phyloP scores from a whole-genome alignment of 805 yeast genomes.

The Saccharomyces paradoxus region DNA sequence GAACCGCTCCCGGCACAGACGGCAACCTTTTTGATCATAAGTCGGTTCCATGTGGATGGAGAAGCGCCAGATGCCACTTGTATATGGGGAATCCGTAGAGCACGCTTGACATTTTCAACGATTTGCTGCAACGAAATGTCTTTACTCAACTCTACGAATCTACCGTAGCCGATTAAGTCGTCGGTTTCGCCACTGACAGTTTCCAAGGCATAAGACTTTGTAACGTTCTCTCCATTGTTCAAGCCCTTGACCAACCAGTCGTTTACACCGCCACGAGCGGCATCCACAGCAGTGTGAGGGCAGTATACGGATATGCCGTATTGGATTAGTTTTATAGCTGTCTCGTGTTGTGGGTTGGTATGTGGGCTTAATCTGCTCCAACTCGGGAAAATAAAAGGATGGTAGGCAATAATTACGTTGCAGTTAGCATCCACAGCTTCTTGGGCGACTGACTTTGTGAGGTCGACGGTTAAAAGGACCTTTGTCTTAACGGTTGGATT shows the following conservation, averaged over 20 bases:
- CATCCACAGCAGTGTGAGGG: constrained; percentile 95
- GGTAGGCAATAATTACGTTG: constrained; percentile 72
- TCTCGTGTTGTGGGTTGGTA: constrained; percentile 70
- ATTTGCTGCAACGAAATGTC: constrained; percentile 39
- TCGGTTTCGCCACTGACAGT: constrained; percentile 17
- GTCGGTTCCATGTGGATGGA: constrained; percentile 9
- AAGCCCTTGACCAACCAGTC: constrained; percentile 77
- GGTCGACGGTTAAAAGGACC: constrained; percentile 69
- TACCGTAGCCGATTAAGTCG: constrained; percentile 66
- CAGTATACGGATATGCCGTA: constrained; percentile 82
- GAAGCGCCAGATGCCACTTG: constrained; percentile 46
- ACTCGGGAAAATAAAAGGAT: constrained; percentile 90
- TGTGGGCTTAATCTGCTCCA: constrained; percentile 60
- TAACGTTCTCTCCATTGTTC: constrained; percentile 21
- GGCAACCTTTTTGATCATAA: constrained; percentile 51
- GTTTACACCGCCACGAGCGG: constrained; percentile 87
- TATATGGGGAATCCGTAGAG: constrained; percentile 45
- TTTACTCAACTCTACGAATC: constrained; percentile 44
- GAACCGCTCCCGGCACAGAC: constrained; percentile 96
- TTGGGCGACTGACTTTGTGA: constrained; percentile 73
- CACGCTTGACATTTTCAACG: constrained; percentile 44
- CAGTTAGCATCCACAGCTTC: constrained; percentile 62
- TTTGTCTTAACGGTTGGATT: constrained; percentile 13
- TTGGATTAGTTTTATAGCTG: constrained; percentile 63
- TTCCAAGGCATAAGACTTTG: constrained; percentile 21